Conservation (phyloP, 2,329 filamentous ascomycete species). For the Calonectria naviculata region DNA sequence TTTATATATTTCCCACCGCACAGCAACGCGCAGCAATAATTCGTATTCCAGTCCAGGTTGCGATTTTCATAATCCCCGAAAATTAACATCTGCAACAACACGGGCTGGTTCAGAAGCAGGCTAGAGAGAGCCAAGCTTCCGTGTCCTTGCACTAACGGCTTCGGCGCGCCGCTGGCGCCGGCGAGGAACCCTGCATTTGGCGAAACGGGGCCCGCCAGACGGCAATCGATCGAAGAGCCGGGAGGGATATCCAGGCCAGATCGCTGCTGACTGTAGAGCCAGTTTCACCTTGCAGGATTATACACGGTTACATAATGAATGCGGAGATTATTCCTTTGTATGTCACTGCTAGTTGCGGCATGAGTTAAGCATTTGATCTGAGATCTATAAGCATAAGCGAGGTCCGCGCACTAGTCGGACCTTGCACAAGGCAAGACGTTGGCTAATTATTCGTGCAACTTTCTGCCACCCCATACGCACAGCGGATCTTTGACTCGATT, state of each 20-base stretch:
- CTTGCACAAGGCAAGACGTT: background rate
- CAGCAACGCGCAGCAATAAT: background rate
- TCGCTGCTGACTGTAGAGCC: background rate
- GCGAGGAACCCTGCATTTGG: conserved; percentile 12
- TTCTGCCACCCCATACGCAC: too few relatives aligned
- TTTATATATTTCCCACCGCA: background rate
- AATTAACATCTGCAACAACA: background rate
- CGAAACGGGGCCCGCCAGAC: background rate
- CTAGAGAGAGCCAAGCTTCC: background rate
- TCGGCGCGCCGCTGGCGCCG: conserved; percentile 2
- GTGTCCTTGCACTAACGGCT: background rate
- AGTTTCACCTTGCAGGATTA: background rate
- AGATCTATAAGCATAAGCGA: background rate
- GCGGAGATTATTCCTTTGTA: background rate
- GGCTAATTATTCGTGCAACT: too few relatives aligned
- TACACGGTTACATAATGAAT: background rate
- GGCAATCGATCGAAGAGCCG: background rate
- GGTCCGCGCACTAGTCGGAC: background rate
- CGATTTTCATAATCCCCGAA: background rate
- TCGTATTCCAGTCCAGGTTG: background rate
- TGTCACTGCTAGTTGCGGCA: background rate
- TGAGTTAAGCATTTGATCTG: background rate
- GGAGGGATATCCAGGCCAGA: background rate
- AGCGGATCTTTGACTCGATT: too few relatives aligned
- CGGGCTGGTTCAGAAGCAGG: background rate